Evolutionary conservation across 306 rosid species (phyloP), one percentile per base, ranked within the genome.

Genomic region (Glycine tomentella): DNA sequence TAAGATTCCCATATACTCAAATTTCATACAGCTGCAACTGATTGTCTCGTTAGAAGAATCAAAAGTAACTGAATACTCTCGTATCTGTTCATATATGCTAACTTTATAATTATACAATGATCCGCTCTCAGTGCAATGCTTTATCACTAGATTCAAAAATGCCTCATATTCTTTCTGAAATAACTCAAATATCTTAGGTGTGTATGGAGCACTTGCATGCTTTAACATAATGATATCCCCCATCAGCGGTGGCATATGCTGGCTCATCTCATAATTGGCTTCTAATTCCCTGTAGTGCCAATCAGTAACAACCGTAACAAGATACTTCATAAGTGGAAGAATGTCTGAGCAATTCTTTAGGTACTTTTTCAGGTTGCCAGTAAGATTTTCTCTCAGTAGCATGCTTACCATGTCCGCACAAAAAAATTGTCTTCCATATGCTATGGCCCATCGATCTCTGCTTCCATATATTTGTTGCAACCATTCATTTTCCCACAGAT

Each of bases 21-120:
- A 91, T 76, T 88, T 90, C 92, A 87, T 89, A 80, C 92, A 88
- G 75, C 77, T 84, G 83, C 94, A 90, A 75, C 82, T 52, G 76
- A 90, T 74, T 13, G 83, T 86, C 88, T 84, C 88, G 12, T 68
- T 72, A 10, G 86, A 81, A 10, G 91, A 76, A 74, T 87, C 64
- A 34, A 85, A 90, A 74, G 82, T 77, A 77, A 88, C 92, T 0
- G 76, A 70, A 83, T 88, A 87, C 79, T 88, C 91, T 20, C 75
- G 85, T 7, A 33, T 66, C 77, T 87, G 88, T 74, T 87, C 94
- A 56, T 88, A 87, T 31, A 88, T 6, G 58, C 84, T 90, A 50
- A 90, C 89, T 84, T 65, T 87, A 73, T 83, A 90, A 76, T 55
- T 86, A 57, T 65, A 77, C 78, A 83, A 69, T 3, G 87, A 57